Percentiles rank a stretch among this genome's conserved stretches.
Conservation (phyloP, 2,329 filamentous ascomycete genomes). For the Cytospora schulzeri region DNA sequence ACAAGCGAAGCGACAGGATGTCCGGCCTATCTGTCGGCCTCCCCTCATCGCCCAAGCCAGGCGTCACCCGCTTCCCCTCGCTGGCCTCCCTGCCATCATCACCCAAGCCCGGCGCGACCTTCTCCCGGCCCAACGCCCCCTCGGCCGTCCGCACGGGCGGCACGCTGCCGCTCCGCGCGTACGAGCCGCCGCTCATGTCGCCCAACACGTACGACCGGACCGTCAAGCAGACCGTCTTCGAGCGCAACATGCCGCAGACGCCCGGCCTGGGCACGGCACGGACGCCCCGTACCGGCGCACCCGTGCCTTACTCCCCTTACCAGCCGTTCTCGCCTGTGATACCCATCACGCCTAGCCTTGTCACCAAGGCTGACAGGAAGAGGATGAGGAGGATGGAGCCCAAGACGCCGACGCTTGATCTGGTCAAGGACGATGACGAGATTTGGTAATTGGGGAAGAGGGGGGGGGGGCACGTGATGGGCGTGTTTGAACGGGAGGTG, state of each 20-base stretch:
- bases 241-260: slow-evolving; percentile 56
- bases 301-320: slow-evolving; percentile 75
- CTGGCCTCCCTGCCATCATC: slow-evolving; percentile 54
- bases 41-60: slow-evolving; percentile 53
- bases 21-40: slow-evolving; percentile 44
- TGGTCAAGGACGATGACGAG: slow-evolving; percentile 65
- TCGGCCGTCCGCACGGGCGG: slow-evolving; percentile 60
- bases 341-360: slow-evolving; percentile 74
- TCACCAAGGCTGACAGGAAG: slow-evolving; percentile 72
- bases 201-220: slow-evolving; percentile 46
- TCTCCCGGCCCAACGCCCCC: slow-evolving; percentile 52
- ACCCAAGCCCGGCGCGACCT: slow-evolving; percentile 51
- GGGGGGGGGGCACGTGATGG: neutral
- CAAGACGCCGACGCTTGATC: slow-evolving; percentile 62
- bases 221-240: slow-evolving; percentile 67
- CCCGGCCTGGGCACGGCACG: slow-evolving; percentile 51
- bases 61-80: slow-evolving; percentile 41
- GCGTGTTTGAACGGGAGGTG: neutral
- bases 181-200: slow-evolving; percentile 58
- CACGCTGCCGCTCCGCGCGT: slow-evolving; percentile 61
- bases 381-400: slow-evolving; percentile 65
- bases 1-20: slow-evolving; percentile 8
- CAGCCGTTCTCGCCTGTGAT: slow-evolving; percentile 77
- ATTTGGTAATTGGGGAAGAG: slow-evolving; percentile 54
- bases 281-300: slow-evolving; percentile 63